These are phyloP conservation scores for Aspergillus sp. DNA, from an alignment of 2,329 filamentous ascomycete genomes.

Conservation along the genomic window DNA sequence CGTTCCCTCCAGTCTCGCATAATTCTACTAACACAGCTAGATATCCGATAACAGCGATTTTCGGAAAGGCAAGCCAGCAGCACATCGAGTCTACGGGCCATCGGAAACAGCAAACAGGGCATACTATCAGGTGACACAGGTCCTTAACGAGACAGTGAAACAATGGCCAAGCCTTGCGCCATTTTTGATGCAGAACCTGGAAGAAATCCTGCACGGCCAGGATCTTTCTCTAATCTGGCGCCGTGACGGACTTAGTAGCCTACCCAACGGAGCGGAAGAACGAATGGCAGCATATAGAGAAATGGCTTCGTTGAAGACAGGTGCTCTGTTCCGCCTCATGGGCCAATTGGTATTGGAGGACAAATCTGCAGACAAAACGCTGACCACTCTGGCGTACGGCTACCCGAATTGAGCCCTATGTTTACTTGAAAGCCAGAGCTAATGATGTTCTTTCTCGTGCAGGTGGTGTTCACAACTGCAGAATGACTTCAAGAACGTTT, in stretches of 20 bases:
- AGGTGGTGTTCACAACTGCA: slow-evolving; percentile 26
- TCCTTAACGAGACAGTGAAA: slow-evolving; percentile 17
- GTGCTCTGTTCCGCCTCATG: slow-evolving; percentile 22
- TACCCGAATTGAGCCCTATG: not conserved
- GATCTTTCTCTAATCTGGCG: slow-evolving; percentile 25
- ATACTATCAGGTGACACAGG: slow-evolving; percentile 23
- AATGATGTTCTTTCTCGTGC: not conserved
- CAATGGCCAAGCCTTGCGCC: slow-evolving; percentile 16
- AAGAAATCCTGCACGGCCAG: slow-evolving; percentile 24
- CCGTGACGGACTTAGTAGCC: slow-evolving; percentile 17
- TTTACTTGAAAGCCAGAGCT: not conserved
- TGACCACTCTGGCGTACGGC: slow-evolving; percentile 20
- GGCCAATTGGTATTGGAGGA: slow-evolving; percentile 21
- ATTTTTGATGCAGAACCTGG: slow-evolving; percentile 21
- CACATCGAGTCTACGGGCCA: slow-evolving; percentile 21
- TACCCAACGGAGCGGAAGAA: slow-evolving; percentile 12
- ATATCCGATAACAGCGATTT: slow-evolving; percentile 23
- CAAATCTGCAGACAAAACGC: slow-evolving; percentile 16
- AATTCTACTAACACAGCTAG: not conserved
- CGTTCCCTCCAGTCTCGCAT: too few species aligned
- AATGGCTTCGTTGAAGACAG: slow-evolving; percentile 23
- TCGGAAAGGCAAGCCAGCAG: slow-evolving; percentile 22
- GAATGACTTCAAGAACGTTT: slow-evolving; percentile 27
- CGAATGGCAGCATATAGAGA: slow-evolving; percentile 16
- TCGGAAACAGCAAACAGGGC: slow-evolving; percentile 25